Evolutionary conservation across 805 yeast species (phyloP), one percentile per base, ranked within the genome.

Genomic region (Starmerella potacharoeniae): DNA sequence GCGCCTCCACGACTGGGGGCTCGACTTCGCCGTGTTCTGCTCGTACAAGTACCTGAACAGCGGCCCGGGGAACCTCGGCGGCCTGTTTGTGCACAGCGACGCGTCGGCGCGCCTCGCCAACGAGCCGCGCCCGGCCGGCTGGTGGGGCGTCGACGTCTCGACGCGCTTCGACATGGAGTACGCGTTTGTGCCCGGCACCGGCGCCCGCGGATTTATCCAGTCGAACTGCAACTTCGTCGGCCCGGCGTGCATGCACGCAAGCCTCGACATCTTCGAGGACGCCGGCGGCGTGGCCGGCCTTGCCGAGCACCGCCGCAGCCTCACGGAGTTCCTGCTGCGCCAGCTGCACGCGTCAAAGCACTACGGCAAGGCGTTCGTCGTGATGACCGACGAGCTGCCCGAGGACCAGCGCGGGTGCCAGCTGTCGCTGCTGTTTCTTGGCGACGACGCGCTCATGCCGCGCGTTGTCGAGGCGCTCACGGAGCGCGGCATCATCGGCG

Each of bases 11-110:
- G 87, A 86, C 49, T 90, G 96, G 96, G 72, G 77, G 55, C 93
- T 86, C 5, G 97, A 90, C 69, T 89, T 90, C 72, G 97, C 97
- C 0, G 87, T 80, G 17, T 90, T 96, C 89, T 90, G 97, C 68
- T 82, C 95, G 5, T 90, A 90, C 74, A 90, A 90, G 68, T 90
- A 90, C 66, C 70, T 90, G 59, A 91, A 91, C 66, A 69, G 95
- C 4, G 97, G 97, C 0, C 96, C 97, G 0, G 97, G 97, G 47
- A 91, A 82, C 5, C 86, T 89, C 60, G 95, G 89, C 6, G 96
- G 96, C 1, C 75, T 87, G 28, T 90, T 80, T 64, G 83, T 90
- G 40, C 82, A 90, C 66, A 83, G 80, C 59, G 65, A 66, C 33
- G 29, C 44, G 6, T 49, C 62, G 2, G 49, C 9, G 41, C 33